Base-by-base conservation (phyloP, 495 filamentous ascomycete genomes). In the Bryoglossum gracile region DNA sequence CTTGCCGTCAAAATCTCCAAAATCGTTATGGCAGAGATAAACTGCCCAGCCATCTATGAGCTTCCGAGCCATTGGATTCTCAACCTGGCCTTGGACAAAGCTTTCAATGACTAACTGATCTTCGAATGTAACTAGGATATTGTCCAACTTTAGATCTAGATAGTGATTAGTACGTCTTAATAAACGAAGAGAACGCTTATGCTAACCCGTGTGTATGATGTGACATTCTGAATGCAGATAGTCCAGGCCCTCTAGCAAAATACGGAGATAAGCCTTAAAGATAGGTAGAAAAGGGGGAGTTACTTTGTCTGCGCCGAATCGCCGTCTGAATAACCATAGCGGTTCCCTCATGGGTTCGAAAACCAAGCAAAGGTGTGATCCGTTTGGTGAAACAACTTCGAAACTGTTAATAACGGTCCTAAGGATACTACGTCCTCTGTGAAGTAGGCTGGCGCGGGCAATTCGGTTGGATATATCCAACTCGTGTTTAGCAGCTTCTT, bases 91-190 rank as follows among this genome's bases (percentile, higher is more conserved):
- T 52, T 65, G 40, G 24, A 68, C 61, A 48, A 66, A 71, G 46
- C 66, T 64, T 58, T 63, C 50, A 44, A 75, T 57, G 38, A 72
- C 62, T 32, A 62, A 53, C 51, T 55, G 57, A 60, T 73, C 64
- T 55, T 73, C 67, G 50, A 72, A 67, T 50, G 54, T 56, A 24
- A 72, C 56, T 57, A 73, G 61, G 46, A 74, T 68, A 35, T 74
- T 74, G 30, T 70, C 65, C 50, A 66, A 54, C 51, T 72, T 74
- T 35, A 74, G 56, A 64, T 73, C 70, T 72, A 59, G 40, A 24
- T 16, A 49, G 14, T 46, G 11, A 46, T 35, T 21, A 18, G 37
- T n/a, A 23, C 13, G 14, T 42, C 19, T 9, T 22, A 13, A 8
- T 11, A 4, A 3, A 6, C 19, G 18, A 35, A 43, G 40, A 14